Evolutionary conservation across 371 early-diverging fungal genomes (phyloP).

Genomic region (Zychaea mexicana): DNA sequence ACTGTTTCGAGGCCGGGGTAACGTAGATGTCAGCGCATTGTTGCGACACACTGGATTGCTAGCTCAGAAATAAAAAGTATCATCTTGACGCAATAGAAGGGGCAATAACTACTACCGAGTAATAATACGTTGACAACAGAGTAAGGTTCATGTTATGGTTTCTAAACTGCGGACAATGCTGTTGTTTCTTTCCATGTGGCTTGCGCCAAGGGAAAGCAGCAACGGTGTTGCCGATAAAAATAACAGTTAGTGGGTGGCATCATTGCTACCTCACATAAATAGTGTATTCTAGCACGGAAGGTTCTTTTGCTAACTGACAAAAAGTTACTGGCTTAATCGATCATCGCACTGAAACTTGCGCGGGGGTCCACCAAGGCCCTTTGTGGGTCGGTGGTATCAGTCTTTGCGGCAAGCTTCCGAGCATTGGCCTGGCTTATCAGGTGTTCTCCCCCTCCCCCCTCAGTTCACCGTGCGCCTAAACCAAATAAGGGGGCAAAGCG

Average conservation of each 20-base stretch:
- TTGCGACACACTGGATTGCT: conserved; percentile 61
- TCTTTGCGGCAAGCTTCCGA: not conserved
- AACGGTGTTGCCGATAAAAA: no score
- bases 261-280: not conserved
- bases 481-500: not conserved
- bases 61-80: not conserved
- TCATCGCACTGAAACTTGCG: conserved; percentile 7
- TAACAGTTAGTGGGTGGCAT: not conserved
- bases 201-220: no score
- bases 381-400: not conserved
- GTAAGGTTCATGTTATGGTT: not conserved
- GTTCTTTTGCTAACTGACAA: not conserved
- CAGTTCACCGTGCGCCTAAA: not conserved
- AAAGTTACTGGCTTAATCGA: conserved; percentile 4
- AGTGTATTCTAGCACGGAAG: not conserved
- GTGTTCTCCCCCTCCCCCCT: not conserved
- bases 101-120: no score
- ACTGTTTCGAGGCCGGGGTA: conserved; percentile 58
- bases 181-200: no score
- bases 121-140: not conserved
- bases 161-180: not conserved
- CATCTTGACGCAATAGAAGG: not conserved
- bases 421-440: not conserved
- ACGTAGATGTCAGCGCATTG: conserved; percentile 57
- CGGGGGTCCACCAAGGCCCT: not conserved